Base-by-base conservation (phyloP, 331 rosid genomes). In the Saraca asoca region DNA sequence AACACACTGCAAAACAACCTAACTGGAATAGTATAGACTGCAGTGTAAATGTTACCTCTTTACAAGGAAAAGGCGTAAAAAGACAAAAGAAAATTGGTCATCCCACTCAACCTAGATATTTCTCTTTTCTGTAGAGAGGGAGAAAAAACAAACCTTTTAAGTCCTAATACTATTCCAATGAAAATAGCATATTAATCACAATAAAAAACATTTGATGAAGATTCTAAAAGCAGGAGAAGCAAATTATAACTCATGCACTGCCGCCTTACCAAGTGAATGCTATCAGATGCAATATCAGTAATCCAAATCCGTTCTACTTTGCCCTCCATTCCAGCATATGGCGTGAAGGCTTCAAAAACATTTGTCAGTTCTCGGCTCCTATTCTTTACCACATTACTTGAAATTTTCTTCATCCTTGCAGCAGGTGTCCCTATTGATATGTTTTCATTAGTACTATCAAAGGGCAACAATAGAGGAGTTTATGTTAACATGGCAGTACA, bases 361-460 rank as follows among this genome's bases (percentile, higher is more conserved):
- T 81, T 78, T 58, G 99, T 94, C 73, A 94, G 80, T 58, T 94
- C 97, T 37, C 97, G 99, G 76, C 99, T 94, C 76, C 97, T 83
- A 63, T 81, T 86, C 87, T 94, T 94, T 82, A 94, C 96, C 70
- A 83, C 61, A 72, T 78, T 74, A 79, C 98, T 94, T 63, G 90
- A 90, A 68, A 94, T 96, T 77, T 93, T 93, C 66, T 84, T 93
- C 98, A 93, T 93, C 82, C 94, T 87, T 35, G 96, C 95, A 64
- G 98, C 98, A 67, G 98, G 98, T 42, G 98, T 93, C 62, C 98
- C 98, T 92, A 55, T 33, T 54, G 65, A 80, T 54, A 63, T 48
- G n/a, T 62, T 61, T 7, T 24, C 56, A 31, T 0, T 35, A 57
- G 8, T 66, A 68, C 33, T 45, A 68, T 61, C 24, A 56, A 58